phyloP scores from a whole-genome alignment of 768 basidiomycete species.

The Naganishia friedmannii region DNA sequence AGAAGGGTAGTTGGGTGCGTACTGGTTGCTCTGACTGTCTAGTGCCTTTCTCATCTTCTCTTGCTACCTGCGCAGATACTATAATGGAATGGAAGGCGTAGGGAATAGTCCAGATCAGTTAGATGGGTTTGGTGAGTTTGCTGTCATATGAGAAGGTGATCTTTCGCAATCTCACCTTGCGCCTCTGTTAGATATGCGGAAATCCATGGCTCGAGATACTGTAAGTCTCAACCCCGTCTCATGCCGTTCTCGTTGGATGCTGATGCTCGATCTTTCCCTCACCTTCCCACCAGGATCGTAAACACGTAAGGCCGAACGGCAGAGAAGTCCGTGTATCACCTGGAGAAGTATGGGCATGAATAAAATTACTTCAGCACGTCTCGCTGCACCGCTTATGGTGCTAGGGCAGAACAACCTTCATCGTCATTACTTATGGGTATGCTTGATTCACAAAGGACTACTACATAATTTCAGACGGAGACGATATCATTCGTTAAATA shows the following conservation, averaged over 20 bases:
- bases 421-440: neutral
- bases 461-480: neutral
- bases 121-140: conserved; percentile 42
- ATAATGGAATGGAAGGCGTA: conserved; percentile 47
- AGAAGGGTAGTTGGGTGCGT: conserved; percentile 79
- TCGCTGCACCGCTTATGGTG: neutral
- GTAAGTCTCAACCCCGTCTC: neutral
- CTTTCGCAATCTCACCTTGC: neutral
- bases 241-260: neutral
- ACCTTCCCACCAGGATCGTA: conserved; percentile 24
- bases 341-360: conserved; percentile 23
- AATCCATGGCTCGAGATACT: conserved; percentile 28
- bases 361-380: neutral
- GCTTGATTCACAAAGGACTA: neutral
- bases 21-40: conserved; percentile 71
- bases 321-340: conserved; percentile 28
- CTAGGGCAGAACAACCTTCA: neutral
- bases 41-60: conserved; percentile 64
- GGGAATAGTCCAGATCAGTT: conserved; percentile 44
- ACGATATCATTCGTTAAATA: neutral
- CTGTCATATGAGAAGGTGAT: neutral
- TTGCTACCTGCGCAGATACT: conserved; percentile 67
- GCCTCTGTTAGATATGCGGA: conserved; percentile 26
- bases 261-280: neutral
- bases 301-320: conserved; percentile 28